Conservation (phyloP, 1,284 basidiomycete genomes). For the Athelia psychrophila region DNA sequence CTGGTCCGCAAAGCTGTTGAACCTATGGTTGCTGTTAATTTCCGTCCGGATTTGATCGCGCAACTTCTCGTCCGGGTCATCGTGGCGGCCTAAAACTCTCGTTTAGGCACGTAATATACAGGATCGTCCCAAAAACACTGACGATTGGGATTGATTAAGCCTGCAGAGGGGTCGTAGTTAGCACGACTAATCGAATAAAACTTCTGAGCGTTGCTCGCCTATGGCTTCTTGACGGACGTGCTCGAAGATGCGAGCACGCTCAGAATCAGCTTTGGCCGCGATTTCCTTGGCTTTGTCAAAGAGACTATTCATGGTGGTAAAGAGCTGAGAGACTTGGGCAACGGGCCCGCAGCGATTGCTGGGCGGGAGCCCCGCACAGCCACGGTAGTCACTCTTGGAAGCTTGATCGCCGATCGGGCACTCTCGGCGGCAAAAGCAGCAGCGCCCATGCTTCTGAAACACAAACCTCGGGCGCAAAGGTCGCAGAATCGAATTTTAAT, state of each 20-base stretch:
- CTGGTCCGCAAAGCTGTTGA: slow-evolving; percentile 78
- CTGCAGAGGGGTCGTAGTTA: slow-evolving; percentile 26
- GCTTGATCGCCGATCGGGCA: too few relatives aligned
- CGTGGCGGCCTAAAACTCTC: slow-evolving; percentile 59
- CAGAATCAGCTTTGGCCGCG: not conserved
- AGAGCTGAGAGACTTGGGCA: not conserved
- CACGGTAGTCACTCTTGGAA: too few relatives aligned
- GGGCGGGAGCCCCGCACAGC: too few relatives aligned
- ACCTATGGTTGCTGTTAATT: slow-evolving; percentile 81
- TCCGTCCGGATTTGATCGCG: slow-evolving; percentile 63
- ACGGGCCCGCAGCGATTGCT: too few relatives aligned
- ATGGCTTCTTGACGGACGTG: not conserved
- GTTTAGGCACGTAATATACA: not conserved
- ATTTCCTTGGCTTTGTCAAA: not conserved
- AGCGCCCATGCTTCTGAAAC: too few relatives aligned
- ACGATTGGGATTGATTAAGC: slow-evolving; percentile 59
- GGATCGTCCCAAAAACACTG: slow-evolving; percentile 18
- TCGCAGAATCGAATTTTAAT: too few relatives aligned
- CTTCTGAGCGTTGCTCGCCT: not conserved
- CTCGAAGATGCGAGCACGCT: not conserved
- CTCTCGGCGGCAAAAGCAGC: too few relatives aligned
- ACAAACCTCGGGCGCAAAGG: too few relatives aligned
- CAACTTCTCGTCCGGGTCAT: slow-evolving; percentile 66
- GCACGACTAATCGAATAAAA: not conserved
- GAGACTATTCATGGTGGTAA: not conserved